Conservation (phyloP, 345 rosid species). For the Garcia nutans region DNA sequence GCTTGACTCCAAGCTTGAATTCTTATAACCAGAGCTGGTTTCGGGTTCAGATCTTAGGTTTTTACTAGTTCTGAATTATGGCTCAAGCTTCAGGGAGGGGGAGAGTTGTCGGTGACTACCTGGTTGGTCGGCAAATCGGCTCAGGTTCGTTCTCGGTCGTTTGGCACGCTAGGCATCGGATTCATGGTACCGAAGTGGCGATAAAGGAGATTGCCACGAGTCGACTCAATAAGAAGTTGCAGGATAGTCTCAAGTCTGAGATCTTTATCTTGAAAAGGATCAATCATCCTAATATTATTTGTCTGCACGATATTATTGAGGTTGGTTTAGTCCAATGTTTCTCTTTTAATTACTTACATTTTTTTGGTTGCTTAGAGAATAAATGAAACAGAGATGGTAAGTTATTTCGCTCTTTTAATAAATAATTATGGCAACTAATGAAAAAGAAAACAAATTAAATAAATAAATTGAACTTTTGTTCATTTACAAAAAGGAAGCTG, state of each 20-base stretch:
- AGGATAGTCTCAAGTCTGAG: slow-evolving; percentile 91
- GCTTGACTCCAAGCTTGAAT: slow-evolving; percentile 27
- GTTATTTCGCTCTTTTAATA: background rate
- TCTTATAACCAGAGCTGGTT: slow-evolving; percentile 22
- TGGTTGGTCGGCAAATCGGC: slow-evolving; percentile 78
- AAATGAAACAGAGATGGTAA: background rate
- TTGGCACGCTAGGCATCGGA: slow-evolving; percentile 86
- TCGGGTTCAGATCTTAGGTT: slow-evolving; percentile 33
- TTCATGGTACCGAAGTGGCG: slow-evolving; percentile 89
- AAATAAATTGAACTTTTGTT: background rate
- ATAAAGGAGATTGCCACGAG: slow-evolving; percentile 81
- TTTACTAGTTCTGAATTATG: slow-evolving; percentile 35
- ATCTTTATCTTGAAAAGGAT: slow-evolving; percentile 66
- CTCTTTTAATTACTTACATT: background rate
- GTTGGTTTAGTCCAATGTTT: slow-evolving; percentile 28
- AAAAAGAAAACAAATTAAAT: too few species aligned
- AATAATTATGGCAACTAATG: background rate
- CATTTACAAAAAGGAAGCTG: background rate
- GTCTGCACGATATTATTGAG: slow-evolving; percentile 85
- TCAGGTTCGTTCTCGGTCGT: slow-evolving; percentile 98
- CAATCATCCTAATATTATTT: slow-evolving; percentile 83
- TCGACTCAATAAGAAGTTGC: slow-evolving; percentile 76
- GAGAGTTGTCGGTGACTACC: slow-evolving; percentile 85
- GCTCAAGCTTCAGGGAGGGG: slow-evolving; percentile 62
- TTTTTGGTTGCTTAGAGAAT: background rate